A percentile compares a stretch with the other conserved stretches of the same genome.
Evolutionary conservation across 768 basidiomycete species (phyloP).

Genomic region (Tulasnella sp.): DNA sequence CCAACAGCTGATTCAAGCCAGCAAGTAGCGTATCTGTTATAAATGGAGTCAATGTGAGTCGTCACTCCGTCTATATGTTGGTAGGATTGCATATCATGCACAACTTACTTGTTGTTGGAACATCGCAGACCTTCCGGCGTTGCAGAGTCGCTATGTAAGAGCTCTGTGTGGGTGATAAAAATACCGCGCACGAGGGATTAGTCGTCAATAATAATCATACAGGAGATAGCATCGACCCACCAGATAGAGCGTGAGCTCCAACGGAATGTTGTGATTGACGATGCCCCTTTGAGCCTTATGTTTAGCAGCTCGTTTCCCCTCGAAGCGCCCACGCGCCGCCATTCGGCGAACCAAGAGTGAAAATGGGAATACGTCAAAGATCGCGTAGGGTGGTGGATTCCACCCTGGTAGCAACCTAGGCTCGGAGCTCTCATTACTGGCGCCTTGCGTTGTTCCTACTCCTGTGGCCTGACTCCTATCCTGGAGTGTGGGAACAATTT

Average conservation of each 20-base stretch:
- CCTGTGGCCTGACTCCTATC: no score
- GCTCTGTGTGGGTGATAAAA: conserved; percentile 37
- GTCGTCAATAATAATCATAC: not conserved
- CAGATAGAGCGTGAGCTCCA: conserved; percentile 55
- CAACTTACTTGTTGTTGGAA: conserved; percentile 48
- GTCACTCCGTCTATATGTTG: not conserved
- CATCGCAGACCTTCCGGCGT: conserved; percentile 42
- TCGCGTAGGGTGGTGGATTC: conserved; percentile 47
- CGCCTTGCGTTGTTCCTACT: no score
- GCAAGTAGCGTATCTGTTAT: conserved; percentile 39
- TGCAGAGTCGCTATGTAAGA: conserved; percentile 57
- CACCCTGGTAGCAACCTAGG: conserved; percentile 33
- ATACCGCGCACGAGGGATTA: conserved; percentile 5
- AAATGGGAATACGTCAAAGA: conserved; percentile 62
- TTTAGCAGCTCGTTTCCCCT: conserved; percentile 52
- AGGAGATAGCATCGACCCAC: conserved; percentile 30
- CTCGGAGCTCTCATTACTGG: no score
- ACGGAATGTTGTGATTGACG: conserved; percentile 49
- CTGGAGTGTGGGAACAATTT: no score
- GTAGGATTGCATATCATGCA: not conserved
- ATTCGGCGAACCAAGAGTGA: conserved; percentile 44
- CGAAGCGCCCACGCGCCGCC: conserved; percentile 39
- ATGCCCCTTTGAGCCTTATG: conserved; percentile 38
- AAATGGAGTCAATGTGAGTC: conserved; percentile 33
- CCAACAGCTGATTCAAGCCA: conserved; percentile 39